phyloP scores from a whole-genome alignment of 306 rosid species.

The Vigna reflexopilosa region DNA sequence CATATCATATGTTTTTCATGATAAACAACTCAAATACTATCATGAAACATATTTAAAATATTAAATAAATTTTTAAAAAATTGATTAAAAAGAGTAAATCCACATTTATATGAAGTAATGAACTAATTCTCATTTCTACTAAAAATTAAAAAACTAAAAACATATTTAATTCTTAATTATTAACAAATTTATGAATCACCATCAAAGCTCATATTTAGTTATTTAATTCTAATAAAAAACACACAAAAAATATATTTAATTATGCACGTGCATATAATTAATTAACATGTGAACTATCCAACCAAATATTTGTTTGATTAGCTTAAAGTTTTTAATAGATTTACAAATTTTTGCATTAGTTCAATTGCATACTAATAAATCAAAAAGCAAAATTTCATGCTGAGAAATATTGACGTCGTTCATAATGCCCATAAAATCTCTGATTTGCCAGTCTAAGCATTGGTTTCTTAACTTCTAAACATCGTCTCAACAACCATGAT shows the following conservation, averaged over 20 bases:
- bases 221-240: not conserved
- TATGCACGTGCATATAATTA: no score
- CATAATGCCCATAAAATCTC: conserved; percentile 13
- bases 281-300: no score
- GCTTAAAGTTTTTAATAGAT: not conserved
- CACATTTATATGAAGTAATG: no score
- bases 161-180: no score
- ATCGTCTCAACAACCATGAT: conserved; percentile 53
- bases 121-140: no score
- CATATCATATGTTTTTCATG: rapidly evolving
- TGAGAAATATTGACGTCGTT: conserved; percentile 1
- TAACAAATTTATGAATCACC: not conserved
- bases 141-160: no score
- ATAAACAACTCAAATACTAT: no score
- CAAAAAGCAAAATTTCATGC: not conserved
- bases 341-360: not conserved
- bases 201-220: not conserved
- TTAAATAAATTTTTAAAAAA: no score
- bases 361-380: conserved; percentile 18
- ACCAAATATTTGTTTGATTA: no score
- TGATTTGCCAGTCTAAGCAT: conserved; percentile 37
- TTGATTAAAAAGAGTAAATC: no score
- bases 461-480: conserved; percentile 56
- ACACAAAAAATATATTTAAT: not conserved
- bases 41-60: no score